phyloP scores from a whole-genome alignment of 257 asterid genomes.

The Solanum chilense region DNA sequence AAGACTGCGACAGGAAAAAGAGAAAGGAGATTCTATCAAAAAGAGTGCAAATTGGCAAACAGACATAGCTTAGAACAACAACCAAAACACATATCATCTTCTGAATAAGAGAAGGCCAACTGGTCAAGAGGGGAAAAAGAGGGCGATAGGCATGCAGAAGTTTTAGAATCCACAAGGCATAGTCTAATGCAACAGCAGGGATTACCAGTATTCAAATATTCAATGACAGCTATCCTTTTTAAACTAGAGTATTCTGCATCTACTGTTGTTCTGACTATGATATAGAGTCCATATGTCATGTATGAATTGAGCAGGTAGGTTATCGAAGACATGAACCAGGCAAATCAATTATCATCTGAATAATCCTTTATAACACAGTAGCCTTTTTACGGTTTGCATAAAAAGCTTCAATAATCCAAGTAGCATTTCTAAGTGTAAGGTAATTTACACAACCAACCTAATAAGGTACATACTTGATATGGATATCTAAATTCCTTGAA shows the following conservation, averaged over 20 bases:
- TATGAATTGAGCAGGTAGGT: background rate
- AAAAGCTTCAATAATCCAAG: background rate
- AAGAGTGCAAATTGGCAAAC: background rate
- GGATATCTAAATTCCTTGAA: background rate
- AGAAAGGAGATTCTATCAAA: background rate
- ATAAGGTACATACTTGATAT: background rate
- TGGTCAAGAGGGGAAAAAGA: background rate
- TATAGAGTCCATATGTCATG: background rate
- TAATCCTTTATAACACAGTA: background rate
- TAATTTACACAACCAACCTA: background rate
- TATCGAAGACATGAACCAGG: background rate
- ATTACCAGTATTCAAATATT: background rate
- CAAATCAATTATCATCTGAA: background rate
- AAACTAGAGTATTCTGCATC: background rate
- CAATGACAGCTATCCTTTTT: background rate
- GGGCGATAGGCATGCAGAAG: background rate
- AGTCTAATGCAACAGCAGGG: background rate
- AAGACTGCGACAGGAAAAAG: constrained; percentile 39
- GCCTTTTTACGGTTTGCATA: background rate
- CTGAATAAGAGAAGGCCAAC: background rate
- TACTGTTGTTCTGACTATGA: background rate
- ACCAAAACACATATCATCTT: background rate
- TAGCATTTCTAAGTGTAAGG: background rate
- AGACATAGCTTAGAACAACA: background rate
- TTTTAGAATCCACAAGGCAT: background rate